Conservation (phyloP, 2,329 filamentous ascomycete genomes). For the Gnomoniopsis sp. region DNA sequence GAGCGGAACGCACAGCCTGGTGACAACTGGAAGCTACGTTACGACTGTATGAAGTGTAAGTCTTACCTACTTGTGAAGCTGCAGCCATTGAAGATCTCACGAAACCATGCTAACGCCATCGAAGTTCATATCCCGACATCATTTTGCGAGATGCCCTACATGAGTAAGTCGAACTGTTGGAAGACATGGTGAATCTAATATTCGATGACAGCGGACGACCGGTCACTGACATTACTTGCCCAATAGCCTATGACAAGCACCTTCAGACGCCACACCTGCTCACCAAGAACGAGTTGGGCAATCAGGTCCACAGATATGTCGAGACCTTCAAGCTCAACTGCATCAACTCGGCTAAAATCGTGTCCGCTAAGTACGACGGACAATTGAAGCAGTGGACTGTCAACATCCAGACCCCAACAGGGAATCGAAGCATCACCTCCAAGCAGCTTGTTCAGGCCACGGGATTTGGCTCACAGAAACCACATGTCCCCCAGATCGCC, state of each 20-base stretch:
- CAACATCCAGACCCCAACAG: conserved; percentile 21
- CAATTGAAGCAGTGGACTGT: conserved; percentile 34
- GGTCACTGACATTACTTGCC: no score
- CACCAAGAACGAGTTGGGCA: conserved; percentile 42
- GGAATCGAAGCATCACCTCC: conserved; percentile 27
- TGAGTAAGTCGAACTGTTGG: conserved; percentile 22
- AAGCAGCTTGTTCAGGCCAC: conserved; percentile 46
- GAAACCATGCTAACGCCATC: background rate
- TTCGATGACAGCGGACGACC: no score
- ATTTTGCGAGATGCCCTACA: conserved; percentile 32
- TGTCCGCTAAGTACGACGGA: conserved; percentile 20
- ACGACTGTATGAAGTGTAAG: conserved; percentile 30
- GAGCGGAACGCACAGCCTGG: conserved; percentile 32
- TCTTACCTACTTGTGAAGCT: background rate
- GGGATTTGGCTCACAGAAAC: conserved; percentile 38
- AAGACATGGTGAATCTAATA: no score
- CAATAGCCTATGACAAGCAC: conserved; percentile 36
- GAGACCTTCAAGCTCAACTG: conserved; percentile 46
- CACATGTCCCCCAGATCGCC: conserved; percentile 35
- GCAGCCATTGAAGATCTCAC: background rate
- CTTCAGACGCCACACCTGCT: conserved; percentile 36
- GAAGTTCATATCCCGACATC: conserved; percentile 34
- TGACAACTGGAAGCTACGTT: conserved; percentile 36
- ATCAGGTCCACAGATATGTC: conserved; percentile 46
- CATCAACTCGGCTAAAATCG: conserved; percentile 35